These are phyloP conservation scores for Cutaneotrichosporon sp. DNA, from an alignment of 1,284 basidiomycete species.

Conservation along the genomic window DNA sequence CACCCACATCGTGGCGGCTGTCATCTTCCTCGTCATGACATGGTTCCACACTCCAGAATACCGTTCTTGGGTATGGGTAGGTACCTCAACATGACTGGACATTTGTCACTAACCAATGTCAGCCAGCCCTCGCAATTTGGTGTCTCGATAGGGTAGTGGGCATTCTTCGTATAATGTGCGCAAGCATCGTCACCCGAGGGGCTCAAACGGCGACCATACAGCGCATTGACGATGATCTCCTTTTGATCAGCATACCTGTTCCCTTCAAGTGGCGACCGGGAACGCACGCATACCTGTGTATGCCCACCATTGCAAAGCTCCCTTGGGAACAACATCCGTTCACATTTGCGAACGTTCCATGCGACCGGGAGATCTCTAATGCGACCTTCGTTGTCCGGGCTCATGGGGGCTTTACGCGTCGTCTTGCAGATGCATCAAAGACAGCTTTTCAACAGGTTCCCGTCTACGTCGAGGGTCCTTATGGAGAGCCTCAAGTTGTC, in stretches of 20 bases:
- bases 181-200: constrained; percentile 1
- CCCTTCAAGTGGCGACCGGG: constrained; percentile 30
- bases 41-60: constrained; percentile 15
- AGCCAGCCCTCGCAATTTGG: constrained; percentile 11
- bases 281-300: constrained; percentile 35
- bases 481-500: constrained; percentile 26
- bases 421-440: constrained; percentile 16
- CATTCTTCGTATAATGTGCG: not conserved
- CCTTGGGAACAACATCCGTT: constrained; percentile 46
- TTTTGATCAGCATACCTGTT: constrained; percentile 5
- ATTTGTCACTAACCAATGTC: not conserved
- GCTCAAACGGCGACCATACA: constrained; percentile 44
- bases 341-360: constrained; percentile 30
- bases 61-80: constrained; percentile 1
- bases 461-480: constrained; percentile 40
- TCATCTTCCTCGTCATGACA: constrained; percentile 19
- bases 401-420: constrained; percentile 30
- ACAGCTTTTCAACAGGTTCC: constrained; percentile 15
- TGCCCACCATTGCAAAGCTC: constrained; percentile 31
- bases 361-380: not conserved
- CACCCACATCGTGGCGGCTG: constrained; percentile 24
- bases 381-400: constrained; percentile 13
- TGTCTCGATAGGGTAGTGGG: constrained; percentile 2
- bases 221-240: constrained; percentile 51
- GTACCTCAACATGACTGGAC: not conserved